Evolutionary conservation across 805 yeast species (phyloP).

Genomic region (Metschnikowia shivogae): DNA sequence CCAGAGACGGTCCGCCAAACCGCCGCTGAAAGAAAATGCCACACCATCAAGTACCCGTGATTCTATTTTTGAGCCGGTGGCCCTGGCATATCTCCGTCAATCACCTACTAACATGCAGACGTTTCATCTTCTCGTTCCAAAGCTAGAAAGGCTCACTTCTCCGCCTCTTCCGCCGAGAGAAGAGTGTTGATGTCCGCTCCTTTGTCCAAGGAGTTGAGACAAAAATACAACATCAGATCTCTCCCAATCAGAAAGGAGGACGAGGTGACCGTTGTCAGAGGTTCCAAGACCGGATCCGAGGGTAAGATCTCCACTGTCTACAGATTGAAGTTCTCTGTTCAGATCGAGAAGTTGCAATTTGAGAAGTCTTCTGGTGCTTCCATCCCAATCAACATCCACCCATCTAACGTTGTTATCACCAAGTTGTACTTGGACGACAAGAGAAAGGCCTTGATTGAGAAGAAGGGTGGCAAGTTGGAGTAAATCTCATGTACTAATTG

Average conservation of each 20-base stretch:
- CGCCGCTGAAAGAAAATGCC: neutral
- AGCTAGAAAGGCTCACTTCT: slow-evolving; percentile 99
- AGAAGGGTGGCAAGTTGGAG: slow-evolving; percentile 98
- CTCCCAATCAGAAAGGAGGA: slow-evolving; percentile 98
- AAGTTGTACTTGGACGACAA: slow-evolving; percentile 97
- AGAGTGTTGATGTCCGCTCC: slow-evolving; percentile 97
- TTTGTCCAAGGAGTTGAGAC: slow-evolving; percentile 97
- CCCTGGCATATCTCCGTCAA: neutral
- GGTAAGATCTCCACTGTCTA: slow-evolving; percentile 96
- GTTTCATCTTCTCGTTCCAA: slow-evolving; percentile 99
- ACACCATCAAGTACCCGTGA: neutral
- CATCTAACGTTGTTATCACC: slow-evolving; percentile 98
- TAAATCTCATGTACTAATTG: slow-evolving; percentile 41
- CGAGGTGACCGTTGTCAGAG: slow-evolving; percentile 93
- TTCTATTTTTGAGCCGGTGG: too few species aligned
- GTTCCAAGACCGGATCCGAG: slow-evolving; percentile 99
- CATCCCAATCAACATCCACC: slow-evolving; percentile 94
- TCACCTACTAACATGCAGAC: slow-evolving; percentile 55
- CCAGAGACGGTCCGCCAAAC: too few species aligned
- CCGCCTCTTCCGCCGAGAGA: slow-evolving; percentile 94
- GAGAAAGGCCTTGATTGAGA: slow-evolving; percentile 95
- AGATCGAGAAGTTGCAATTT: slow-evolving; percentile 94
- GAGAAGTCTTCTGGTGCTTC: slow-evolving; percentile 98
- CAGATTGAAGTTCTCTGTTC: slow-evolving; percentile 97
- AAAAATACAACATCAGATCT: slow-evolving; percentile 92